phyloP scores from a whole-genome alignment of 306 rosid species.

The peach (Prunus persica) region Prunus_persica_NCBIv2 NC_034009.1:16941001-16941500 shows the following conservation, averaged over 20 bases:
- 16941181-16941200: neutral
- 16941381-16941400: neutral
- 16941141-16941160: neutral
- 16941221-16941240: neutral
- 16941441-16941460: neutral
- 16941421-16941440: neutral
- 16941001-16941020: too few species aligned
- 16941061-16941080: too few species aligned
- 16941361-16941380: neutral
- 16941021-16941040: neutral
- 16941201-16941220: neutral
- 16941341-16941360: neutral
- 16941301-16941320: neutral
- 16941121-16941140: neutral
- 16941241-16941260: neutral
- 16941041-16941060: neutral
- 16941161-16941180: neutral
- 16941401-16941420: neutral
- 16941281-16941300: neutral
- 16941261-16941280: neutral
- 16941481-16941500: neutral
- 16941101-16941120: neutral
- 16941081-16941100: neutral
- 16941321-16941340: neutral
- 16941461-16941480: neutral